Conservation (phyloP, 2,329 filamentous ascomycete species). For the Xylaria sp. region DNA sequence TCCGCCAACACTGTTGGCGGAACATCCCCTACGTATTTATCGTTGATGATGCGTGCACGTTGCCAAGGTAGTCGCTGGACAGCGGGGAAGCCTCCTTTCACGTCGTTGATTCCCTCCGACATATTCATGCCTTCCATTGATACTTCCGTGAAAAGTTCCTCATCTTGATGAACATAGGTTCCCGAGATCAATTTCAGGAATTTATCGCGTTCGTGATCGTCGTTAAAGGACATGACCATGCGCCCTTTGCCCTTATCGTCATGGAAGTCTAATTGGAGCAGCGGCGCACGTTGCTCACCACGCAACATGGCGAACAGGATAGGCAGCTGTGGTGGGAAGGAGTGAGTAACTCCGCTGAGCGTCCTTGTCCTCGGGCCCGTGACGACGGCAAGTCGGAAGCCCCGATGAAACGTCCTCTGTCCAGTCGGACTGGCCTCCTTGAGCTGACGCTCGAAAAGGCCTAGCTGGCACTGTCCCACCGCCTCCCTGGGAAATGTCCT, state of each 20-base stretch:
- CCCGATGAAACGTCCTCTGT: slow-evolving; percentile 72
- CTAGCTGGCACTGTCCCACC: slow-evolving; percentile 70
- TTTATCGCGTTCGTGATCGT: slow-evolving; percentile 69
- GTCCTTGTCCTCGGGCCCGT: slow-evolving; percentile 78
- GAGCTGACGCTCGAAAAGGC: slow-evolving; percentile 72
- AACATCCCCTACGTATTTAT: slow-evolving; percentile 64
- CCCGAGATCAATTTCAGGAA: slow-evolving; percentile 76
- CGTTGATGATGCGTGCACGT: slow-evolving; percentile 71
- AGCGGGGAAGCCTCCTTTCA: slow-evolving; percentile 50
- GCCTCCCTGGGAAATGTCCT: slow-evolving; percentile 76
- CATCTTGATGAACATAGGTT: slow-evolving; percentile 67
- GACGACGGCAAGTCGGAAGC: slow-evolving; percentile 76
- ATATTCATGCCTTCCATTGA: slow-evolving; percentile 68
- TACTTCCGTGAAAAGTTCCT: slow-evolving; percentile 72
- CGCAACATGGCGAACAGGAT: slow-evolving; percentile 79
- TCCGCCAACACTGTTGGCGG: slow-evolving; percentile 75
- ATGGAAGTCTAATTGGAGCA: slow-evolving; percentile 71
- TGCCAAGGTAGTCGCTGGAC: slow-evolving; percentile 65
- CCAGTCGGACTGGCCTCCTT: slow-evolving; percentile 74
- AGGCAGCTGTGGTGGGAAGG: slow-evolving; percentile 65
- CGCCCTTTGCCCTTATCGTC: slow-evolving; percentile 67
- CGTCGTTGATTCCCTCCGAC: slow-evolving; percentile 53
- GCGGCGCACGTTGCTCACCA: slow-evolving; percentile 69
- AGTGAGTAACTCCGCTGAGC: slow-evolving; percentile 74
- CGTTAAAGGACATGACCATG: slow-evolving; percentile 77